Conservation (phyloP, 2,329 filamentous ascomycete species). For the Pseudocercospora vitis region DNA sequence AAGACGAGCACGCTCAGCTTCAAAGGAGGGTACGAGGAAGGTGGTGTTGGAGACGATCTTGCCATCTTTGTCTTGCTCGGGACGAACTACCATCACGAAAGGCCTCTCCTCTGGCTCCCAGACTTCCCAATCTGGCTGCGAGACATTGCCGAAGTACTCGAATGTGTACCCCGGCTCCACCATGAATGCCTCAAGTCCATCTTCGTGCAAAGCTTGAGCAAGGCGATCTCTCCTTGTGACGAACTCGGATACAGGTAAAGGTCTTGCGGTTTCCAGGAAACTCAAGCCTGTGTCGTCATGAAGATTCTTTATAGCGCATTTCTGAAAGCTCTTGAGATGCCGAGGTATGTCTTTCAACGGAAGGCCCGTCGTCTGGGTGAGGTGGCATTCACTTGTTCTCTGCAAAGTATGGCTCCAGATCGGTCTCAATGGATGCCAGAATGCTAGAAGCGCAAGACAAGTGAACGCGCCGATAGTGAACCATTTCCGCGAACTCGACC, state of each 20-base stretch:
- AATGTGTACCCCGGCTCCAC: slow-evolving; percentile 66
- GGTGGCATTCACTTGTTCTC: not conserved
- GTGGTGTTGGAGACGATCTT: slow-evolving; percentile 55
- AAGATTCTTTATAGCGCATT: slow-evolving; percentile 57
- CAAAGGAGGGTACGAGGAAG: slow-evolving; percentile 61
- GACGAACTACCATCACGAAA: slow-evolving; percentile 62
- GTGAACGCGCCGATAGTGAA: not conserved
- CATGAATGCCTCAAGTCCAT: slow-evolving; percentile 59
- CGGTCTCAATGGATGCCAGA: not conserved
- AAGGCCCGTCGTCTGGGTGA: slow-evolving; percentile 1
- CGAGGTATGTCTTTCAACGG: slow-evolving; percentile 17
- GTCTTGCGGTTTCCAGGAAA: slow-evolving; percentile 53
- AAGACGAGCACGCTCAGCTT: slow-evolving; percentile 59
- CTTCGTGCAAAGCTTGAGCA: slow-evolving; percentile 54
- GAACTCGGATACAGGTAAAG: slow-evolving; percentile 55
- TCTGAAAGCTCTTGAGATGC: slow-evolving; percentile 35
- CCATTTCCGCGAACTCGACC: not conserved
- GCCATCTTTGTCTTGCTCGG: slow-evolving; percentile 43
- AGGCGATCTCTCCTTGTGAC: slow-evolving; percentile 57
- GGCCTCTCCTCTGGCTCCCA: slow-evolving; percentile 60
- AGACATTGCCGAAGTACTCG: slow-evolving; percentile 64
- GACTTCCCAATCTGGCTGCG: slow-evolving; percentile 58
- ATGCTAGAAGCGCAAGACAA: not conserved
- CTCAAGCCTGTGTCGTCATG: slow-evolving; percentile 45
- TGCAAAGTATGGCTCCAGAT: not conserved